Evolutionary conservation across 2,329 filamentous ascomycete species (phyloP), one percentile per base, ranked within the genome.

Genomic region (Fonsecaea multimorphosa): DNA sequence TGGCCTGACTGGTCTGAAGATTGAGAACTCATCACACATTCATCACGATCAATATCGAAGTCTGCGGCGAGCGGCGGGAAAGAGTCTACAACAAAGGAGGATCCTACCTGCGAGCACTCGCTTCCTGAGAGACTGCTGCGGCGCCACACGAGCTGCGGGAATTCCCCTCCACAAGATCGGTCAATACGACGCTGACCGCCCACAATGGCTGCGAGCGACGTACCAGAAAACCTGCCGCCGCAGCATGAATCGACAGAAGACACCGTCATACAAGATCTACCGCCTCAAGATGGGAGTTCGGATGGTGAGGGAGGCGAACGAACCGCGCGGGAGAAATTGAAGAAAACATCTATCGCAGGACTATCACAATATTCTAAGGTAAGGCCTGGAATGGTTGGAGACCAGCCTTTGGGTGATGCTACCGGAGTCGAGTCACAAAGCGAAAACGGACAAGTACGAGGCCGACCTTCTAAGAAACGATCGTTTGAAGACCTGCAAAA

Each of bases 321-420:
- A 66, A 85, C 85, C 8, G 84, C 87, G 40, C 79, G 86, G 64
- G 83, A 88, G 74, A 85, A 87, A 76, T 77, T 89, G 61, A 84
- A 86, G 75, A 84, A 88, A 72, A 87, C 86, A 2, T 81, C 84
- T n/a, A 86, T 89, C 63, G 83, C 82, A 44, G 77, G 80, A 52
- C 69, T 73, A 14, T 49, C 67, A 27, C 68, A 67, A 57, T 61
- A 66, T 36, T 57, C 65, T 32, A 68, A 65, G 53, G 31, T 9
- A 49, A 65, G 64, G 53, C 56, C 58, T 52, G 65, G 24, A 58
- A 61, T 64, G 27, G 67, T 60, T 63, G 72, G 65, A 61, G 74
- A 78, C 57, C 74, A 76, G 46, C 70, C 72, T 24, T 67, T 75
- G 53, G 64, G 68, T 74, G 56, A 72, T 72, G 46, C 56, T 16